phyloP scores from a whole-genome alignment of 768 basidiomycete species.

The Postia placenta region DNA sequence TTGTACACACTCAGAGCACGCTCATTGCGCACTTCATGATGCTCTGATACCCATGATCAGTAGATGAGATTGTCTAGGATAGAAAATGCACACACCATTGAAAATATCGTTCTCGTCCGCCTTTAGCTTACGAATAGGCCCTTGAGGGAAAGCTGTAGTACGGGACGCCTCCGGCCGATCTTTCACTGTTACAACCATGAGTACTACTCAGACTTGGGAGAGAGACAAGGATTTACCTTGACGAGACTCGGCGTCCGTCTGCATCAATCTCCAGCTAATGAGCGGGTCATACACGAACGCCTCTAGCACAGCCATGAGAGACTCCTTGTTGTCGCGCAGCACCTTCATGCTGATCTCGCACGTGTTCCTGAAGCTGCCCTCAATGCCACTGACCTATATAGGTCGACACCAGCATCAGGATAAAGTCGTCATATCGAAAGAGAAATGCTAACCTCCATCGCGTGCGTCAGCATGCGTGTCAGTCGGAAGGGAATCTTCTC shows the following conservation, averaged over 20 bases:
- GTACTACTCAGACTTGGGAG: too few species aligned
- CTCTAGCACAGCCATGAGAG: constrained; percentile 97
- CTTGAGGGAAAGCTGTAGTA: constrained; percentile 71
- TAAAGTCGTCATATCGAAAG: neutral
- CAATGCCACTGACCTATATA: constrained; percentile 87
- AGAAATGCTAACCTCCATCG: constrained; percentile 77
- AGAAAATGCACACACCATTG: constrained; percentile 50
- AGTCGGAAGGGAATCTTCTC: constrained; percentile 98
- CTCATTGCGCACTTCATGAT: constrained; percentile 86
- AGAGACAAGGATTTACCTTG: constrained; percentile 36
- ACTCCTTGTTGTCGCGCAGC: constrained; percentile 94
- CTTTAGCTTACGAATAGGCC: constrained; percentile 73
- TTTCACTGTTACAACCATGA: too few species aligned
- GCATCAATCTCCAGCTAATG: constrained; percentile 94
- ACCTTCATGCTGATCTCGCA: constrained; percentile 99
- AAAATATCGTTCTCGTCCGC: constrained; percentile 94
- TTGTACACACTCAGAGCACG: constrained; percentile 89
- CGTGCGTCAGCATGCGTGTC: constrained; percentile 96
- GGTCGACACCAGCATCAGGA: neutral
- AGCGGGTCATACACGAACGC: constrained; percentile 98
- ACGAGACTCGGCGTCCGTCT: constrained; percentile 69
- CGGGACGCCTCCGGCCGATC: constrained; percentile 46
- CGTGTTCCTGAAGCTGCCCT: constrained; percentile 92
- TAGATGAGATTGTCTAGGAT: neutral
- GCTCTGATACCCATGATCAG: constrained; percentile 33